Conservation (phyloP, 208 protist species). For the Naegleria gruberi region DNA sequence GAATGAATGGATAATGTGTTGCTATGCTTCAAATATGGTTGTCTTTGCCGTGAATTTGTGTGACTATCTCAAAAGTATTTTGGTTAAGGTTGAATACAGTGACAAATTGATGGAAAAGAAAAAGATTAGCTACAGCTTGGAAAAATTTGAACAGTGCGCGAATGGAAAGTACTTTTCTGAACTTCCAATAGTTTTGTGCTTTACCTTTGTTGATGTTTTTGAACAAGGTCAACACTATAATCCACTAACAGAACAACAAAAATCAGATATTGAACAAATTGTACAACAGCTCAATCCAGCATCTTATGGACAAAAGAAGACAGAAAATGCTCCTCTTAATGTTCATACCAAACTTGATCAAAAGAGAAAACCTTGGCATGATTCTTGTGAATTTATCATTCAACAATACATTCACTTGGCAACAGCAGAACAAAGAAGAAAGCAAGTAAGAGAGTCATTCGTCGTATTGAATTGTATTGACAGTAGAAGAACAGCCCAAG, state of each 20-base stretch:
- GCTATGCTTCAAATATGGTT: background rate
- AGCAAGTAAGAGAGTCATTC: background rate
- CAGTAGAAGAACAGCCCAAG: background rate
- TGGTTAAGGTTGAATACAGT: background rate
- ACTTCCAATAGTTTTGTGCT: background rate
- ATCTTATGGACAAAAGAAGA: background rate
- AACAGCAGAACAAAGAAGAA: background rate
- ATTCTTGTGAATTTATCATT: background rate
- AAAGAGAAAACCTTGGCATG: background rate
- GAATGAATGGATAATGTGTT: background rate
- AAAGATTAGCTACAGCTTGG: background rate
- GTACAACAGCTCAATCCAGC: background rate
- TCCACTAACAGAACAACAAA: background rate
- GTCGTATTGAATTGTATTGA: background rate
- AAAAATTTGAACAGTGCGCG: background rate
- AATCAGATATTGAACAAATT: background rate
- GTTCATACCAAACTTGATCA: background rate
- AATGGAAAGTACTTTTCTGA: background rate
- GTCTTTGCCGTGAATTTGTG: background rate
- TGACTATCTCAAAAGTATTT: background rate
- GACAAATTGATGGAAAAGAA: background rate
- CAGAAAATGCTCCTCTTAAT: background rate
- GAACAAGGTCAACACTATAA: background rate
- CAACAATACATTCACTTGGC: background rate
- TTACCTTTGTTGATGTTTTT: background rate